phyloP scores from a whole-genome alignment of 2,329 filamentous ascomycete genomes.

The Pseudogymnoascus sp. region DNA sequence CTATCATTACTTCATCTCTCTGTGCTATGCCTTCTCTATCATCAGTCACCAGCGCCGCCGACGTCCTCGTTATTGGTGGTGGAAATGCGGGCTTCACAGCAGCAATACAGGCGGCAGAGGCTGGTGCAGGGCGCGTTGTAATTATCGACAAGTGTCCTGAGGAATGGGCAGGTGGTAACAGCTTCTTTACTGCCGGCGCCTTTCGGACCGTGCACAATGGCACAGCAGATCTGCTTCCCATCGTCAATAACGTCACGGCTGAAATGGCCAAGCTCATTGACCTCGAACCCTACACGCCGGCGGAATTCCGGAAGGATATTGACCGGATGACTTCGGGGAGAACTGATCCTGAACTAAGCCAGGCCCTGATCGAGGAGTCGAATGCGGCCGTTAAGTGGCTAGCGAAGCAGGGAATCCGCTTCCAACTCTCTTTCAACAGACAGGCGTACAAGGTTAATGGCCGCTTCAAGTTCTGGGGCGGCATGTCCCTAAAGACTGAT shows the following conservation, averaged over 20 bases:
- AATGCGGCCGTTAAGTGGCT: constrained; percentile 51
- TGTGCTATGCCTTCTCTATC: constrained; percentile 8
- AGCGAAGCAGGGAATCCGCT: constrained; percentile 46
- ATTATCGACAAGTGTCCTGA: constrained; percentile 24
- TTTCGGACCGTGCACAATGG: constrained; percentile 49
- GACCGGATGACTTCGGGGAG: constrained; percentile 49
- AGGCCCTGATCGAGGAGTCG: constrained; percentile 46
- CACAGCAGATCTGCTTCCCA: constrained; percentile 49
- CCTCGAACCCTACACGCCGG: constrained; percentile 48
- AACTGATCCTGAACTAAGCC: constrained; percentile 44
- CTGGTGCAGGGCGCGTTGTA: constrained; percentile 42
- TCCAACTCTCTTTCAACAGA: constrained; percentile 57
- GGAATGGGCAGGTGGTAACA: constrained; percentile 23
- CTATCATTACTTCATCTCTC: constrained; percentile 11
- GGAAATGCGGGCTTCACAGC: constrained; percentile 61
- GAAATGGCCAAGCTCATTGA: constrained; percentile 48
- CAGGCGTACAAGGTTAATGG: constrained; percentile 60
- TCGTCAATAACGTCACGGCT: constrained; percentile 53
- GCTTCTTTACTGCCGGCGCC: constrained; percentile 23
- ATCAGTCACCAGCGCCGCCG: constrained; percentile 23
- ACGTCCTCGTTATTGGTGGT: constrained; percentile 52
- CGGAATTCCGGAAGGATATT: constrained; percentile 52
- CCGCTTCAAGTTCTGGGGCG: constrained; percentile 60
- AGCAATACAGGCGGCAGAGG: constrained; percentile 49
- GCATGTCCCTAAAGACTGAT: constrained; percentile 52